These are phyloP conservation scores for Codiaeum variegatum DNA, from an alignment of 441 rosid species.

Conservation along the genomic window DNA sequence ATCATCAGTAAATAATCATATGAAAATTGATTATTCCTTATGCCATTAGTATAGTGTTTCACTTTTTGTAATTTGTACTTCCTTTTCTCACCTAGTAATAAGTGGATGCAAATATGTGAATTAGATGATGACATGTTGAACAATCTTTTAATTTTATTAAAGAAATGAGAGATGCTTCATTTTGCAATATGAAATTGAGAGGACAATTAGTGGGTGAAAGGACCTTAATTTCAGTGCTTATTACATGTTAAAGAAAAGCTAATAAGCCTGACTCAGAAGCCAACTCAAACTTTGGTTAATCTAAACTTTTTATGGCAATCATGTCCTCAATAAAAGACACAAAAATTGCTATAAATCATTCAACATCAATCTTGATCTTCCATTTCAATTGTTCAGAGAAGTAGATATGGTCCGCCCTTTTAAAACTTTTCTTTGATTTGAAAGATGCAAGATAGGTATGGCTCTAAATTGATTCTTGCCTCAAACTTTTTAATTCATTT, in stretches of 20 bases:
- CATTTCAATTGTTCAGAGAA: too few species aligned
- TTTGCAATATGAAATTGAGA: neutral
- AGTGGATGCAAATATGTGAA: neutral
- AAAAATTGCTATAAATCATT: too few species aligned
- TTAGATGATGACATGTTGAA: neutral
- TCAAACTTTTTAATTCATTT: too few species aligned
- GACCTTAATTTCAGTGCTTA: neutral
- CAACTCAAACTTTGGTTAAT: neutral
- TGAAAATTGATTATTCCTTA: neutral
- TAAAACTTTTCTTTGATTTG: neutral
- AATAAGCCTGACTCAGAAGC: constrained; percentile 4
- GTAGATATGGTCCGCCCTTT: too few species aligned
- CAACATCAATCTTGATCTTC: neutral
- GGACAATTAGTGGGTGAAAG: neutral
- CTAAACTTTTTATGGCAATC: constrained; percentile 2
- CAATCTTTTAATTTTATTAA: too few species aligned
- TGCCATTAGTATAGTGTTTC: neutral
- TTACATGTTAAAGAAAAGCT: neutral
- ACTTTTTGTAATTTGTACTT: neutral
- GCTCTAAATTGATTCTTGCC: too few species aligned
- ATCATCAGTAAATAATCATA: neutral
- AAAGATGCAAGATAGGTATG: neutral
- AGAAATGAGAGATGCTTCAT: neutral
- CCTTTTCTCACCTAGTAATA: neutral
- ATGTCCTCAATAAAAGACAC: neutral